Conservation (phyloP, 2,329 filamentous ascomycete species). For the Rhytidhysteron rufulum region DNA sequence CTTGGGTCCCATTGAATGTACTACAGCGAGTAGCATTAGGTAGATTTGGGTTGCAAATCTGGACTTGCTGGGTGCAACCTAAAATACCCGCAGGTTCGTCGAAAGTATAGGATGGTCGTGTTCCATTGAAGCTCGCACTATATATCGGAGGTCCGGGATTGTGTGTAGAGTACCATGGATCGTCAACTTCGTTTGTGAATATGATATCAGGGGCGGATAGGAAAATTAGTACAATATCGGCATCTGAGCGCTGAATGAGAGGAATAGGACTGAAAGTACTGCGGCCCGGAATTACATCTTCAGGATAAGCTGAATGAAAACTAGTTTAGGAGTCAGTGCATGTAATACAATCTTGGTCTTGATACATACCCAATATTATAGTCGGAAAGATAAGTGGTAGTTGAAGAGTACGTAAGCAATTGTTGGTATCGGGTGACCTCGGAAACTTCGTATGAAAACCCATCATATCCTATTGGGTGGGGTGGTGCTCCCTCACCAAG, state of each 20-base stretch:
- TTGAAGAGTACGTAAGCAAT: neutral
- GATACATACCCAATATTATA: constrained; percentile 1
- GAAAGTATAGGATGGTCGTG: constrained; percentile 7
- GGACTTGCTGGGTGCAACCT: constrained; percentile 32
- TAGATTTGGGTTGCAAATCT: constrained; percentile 29
- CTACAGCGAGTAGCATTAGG: constrained; percentile 12
- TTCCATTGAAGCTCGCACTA: constrained; percentile 3
- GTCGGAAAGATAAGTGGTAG: neutral
- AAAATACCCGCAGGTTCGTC: constrained; percentile 20
- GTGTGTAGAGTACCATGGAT: constrained; percentile 30
- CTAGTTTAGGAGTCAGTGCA: neutral
- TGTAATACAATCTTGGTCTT: neutral
- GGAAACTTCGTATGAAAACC: neutral
- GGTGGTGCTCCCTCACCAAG: constrained; percentile 7
- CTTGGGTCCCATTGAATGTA: no score
- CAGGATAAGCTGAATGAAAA: neutral
- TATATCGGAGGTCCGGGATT: neutral
- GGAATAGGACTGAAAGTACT: constrained; percentile 17
- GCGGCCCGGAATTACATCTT: neutral
- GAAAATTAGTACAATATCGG: constrained; percentile 30
- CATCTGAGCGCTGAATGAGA: constrained; percentile 22
- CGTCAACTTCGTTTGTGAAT: constrained; percentile 20
- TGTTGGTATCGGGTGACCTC: neutral
- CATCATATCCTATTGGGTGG: neutral
- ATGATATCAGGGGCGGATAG: constrained; percentile 22